Conservation (phyloP, 2,329 filamentous ascomycete genomes). For the Sclerotinia trifoliorum region DNA sequence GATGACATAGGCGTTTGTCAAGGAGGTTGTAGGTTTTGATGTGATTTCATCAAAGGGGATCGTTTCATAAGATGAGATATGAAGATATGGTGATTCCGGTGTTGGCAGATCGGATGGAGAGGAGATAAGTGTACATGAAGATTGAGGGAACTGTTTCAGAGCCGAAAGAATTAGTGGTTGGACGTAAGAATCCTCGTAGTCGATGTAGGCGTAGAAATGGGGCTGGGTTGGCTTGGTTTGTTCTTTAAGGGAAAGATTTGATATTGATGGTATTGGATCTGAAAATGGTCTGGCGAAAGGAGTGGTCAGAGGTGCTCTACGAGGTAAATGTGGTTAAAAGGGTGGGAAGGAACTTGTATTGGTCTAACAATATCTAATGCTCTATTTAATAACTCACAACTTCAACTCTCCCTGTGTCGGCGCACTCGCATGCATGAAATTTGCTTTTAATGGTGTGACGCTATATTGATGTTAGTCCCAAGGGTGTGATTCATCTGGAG, state of each 20-base stretch:
- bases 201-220: constrained; percentile 67
- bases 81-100: constrained; percentile 48
- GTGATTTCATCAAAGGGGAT: constrained; percentile 80
- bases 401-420: constrained; percentile 71
- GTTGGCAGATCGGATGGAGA: constrained; percentile 42
- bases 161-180: constrained; percentile 79
- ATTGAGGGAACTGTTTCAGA: constrained; percentile 60
- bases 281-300: constrained; percentile 24
- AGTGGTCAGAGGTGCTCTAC: constrained; percentile 22
- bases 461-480: constrained; percentile 47
- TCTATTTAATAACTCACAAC: constrained; percentile 62
- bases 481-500: constrained; percentile 21
- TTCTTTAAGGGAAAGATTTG: constrained; percentile 30
- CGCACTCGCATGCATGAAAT: constrained; percentile 77
- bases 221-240: constrained; percentile 33
- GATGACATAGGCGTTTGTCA: constrained; percentile 90
- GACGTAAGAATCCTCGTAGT: constrained; percentile 87
- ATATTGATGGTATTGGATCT: constrained; percentile 25
- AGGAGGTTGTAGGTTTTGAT: constrained; percentile 56
- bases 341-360: constrained; percentile 32
- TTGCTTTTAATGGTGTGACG: constrained; percentile 86
- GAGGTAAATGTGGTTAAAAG: not conserved
- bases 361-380: constrained; percentile 39
- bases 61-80: constrained; percentile 83
- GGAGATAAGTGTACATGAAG: constrained; percentile 55